These are phyloP conservation scores for Sporothrix luriei DNA, from an alignment of 2,329 filamentous ascomycete species.

Conservation along the genomic window DNA sequence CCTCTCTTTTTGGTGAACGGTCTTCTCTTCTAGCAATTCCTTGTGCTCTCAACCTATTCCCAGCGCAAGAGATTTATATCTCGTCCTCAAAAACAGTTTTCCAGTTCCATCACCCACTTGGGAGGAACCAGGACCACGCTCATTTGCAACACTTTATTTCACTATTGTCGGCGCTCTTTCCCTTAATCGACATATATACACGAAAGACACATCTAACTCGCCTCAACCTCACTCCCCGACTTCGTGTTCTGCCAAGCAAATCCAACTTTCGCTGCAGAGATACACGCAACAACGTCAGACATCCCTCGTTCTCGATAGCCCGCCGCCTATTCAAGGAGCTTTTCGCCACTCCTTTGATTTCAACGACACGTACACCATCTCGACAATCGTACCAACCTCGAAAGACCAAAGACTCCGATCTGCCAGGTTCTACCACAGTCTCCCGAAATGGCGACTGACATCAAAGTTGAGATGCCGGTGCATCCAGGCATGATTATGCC, in stretches of 20 bases:
- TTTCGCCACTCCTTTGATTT: background rate
- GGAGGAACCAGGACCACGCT: constrained; percentile 43
- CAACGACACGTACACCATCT: background rate
- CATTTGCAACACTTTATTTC: constrained; percentile 41
- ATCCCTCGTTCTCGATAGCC: constrained; percentile 20
- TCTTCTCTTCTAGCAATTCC: constrained; percentile 24
- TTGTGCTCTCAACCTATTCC: constrained; percentile 26
- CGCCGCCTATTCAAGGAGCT: constrained; percentile 1
- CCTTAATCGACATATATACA: constrained; percentile 7
- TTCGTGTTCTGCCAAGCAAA: constrained; percentile 24
- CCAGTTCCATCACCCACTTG: background rate
- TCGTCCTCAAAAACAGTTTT: constrained; percentile 6
- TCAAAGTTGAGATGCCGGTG: constrained; percentile 43
- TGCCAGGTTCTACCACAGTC: constrained; percentile 25
- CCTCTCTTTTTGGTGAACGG: constrained; percentile 35
- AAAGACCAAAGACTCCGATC: background rate
- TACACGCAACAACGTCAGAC: constrained; percentile 1
- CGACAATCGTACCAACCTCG: background rate
- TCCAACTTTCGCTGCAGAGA: constrained; percentile 35
- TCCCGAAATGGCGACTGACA: constrained; percentile 45
- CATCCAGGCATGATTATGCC: constrained; percentile 36
- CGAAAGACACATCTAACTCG: background rate
- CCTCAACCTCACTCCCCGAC: background rate
- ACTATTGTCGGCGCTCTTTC: constrained; percentile 23
- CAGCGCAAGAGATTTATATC: background rate